These are phyloP conservation scores for Salvia sclarea DNA, from an alignment of 305 asterid species.

Conservation along the genomic window DNA sequence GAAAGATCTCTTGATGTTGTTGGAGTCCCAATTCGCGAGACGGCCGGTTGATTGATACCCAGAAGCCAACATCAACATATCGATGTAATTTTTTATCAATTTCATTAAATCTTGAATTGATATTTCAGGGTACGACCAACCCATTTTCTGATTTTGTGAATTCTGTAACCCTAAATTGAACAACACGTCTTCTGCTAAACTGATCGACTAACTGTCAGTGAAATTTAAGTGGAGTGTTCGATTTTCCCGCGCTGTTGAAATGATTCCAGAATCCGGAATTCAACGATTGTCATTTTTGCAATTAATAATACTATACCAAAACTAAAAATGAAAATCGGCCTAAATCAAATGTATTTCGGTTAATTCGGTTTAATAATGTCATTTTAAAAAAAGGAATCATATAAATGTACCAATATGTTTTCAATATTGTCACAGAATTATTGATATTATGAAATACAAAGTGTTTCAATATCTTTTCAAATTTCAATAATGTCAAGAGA, in stretches of 20 bases:
- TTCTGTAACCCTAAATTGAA: neutral
- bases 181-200: neutral
- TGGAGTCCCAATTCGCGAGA: slow-evolving; percentile 68
- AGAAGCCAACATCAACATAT: slow-evolving; percentile 65
- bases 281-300: too few species aligned
- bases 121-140: slow-evolving; percentile 50
- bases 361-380: too few species aligned
- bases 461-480: too few species aligned
- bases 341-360: too few species aligned
- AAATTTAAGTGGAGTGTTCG: neutral
- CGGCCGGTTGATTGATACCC: slow-evolving; percentile 82
- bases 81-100: slow-evolving; percentile 55
- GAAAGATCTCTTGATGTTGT: slow-evolving; percentile 53
- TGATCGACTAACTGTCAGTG: neutral
- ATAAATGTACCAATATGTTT: too few species aligned
- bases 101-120: slow-evolving; percentile 56
- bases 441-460: too few species aligned
- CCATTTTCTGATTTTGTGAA: slow-evolving; percentile 39
- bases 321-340: too few species aligned
- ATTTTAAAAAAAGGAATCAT: too few species aligned
- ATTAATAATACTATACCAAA: too few species aligned
- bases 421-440: too few species aligned
- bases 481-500: too few species aligned
- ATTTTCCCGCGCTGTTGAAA: slow-evolving; percentile 37
- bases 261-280: neutral